Conservation (phyloP, 2,329 filamentous ascomycete species). For the Exophiala alcalophila region DNA sequence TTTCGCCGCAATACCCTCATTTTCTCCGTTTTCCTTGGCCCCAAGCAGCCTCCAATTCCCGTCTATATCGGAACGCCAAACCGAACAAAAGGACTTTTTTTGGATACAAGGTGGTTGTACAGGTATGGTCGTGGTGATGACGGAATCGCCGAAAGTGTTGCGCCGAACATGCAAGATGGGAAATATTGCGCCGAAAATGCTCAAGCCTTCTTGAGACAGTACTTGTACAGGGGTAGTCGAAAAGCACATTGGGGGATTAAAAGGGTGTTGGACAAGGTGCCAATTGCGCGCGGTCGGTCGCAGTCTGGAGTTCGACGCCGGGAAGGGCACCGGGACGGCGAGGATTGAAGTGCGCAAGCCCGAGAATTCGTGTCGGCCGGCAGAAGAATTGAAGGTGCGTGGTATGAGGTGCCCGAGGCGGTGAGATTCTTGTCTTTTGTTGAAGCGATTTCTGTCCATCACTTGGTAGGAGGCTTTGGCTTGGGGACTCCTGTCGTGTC, state of each 20-base stretch:
- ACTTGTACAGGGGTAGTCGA: slow-evolving; percentile 33
- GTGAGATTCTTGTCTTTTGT: no score
- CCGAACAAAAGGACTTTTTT: slow-evolving; percentile 25
- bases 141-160: slow-evolving; percentile 17
- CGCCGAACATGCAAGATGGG: slow-evolving; percentile 26
- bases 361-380: slow-evolving; percentile 9
- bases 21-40: slow-evolving; percentile 6
- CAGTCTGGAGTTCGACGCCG: background rate
- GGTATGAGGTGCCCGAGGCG: slow-evolving; percentile 1
- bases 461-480: slow-evolving; percentile 42
- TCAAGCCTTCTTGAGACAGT: slow-evolving; percentile 26
- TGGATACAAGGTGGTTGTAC: slow-evolving; percentile 29
- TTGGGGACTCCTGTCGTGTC: slow-evolving; percentile 53
- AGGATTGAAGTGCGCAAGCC: slow-evolving; percentile 5
- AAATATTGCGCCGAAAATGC: slow-evolving; percentile 29
- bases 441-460: slow-evolving; percentile 4
- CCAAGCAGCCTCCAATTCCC: slow-evolving; percentile 14
- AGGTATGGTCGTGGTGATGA: slow-evolving; percentile 28
- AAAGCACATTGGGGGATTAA: slow-evolving; percentile 25
- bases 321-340: no score
- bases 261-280: slow-evolving; percentile 15
- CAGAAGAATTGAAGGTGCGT: slow-evolving; percentile 11
- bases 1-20: slow-evolving; percentile 18
- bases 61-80: slow-evolving; percentile 27
- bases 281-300: slow-evolving; percentile 12